phyloP scores from a whole-genome alignment of 305 asterid genomes.

The Fraxinus greggii region DNA sequence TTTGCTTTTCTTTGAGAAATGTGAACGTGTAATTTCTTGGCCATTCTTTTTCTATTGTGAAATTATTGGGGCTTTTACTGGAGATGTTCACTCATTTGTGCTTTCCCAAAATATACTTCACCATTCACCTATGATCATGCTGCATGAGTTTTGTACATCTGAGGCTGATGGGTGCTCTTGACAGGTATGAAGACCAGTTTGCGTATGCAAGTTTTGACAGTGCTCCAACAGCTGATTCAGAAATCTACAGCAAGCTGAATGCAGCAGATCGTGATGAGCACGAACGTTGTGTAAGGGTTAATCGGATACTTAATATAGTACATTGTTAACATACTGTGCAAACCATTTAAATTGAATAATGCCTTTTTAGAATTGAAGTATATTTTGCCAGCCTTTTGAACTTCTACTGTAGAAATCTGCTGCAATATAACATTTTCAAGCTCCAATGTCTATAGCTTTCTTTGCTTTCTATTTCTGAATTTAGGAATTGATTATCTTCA shows the following conservation, averaged over 20 bases:
- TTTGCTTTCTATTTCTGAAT: neutral
- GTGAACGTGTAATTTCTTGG: neutral
- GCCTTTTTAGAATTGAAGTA: conserved; percentile 4
- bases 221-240: conserved; percentile 91
- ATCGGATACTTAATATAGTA: neutral
- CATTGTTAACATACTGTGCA: conserved; percentile 10
- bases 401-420: neutral
- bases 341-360: neutral
- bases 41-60: neutral
- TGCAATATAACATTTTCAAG: neutral
- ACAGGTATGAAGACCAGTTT: conserved; percentile 74
- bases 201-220: conserved; percentile 77
- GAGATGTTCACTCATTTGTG: neutral
- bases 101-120: neutral
- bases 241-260: conserved; percentile 60
- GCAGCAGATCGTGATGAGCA: conserved; percentile 62
- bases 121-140: conserved; percentile 8
- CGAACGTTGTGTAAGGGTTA: conserved; percentile 68
- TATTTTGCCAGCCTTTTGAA: conserved; percentile 1
- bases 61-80: neutral
- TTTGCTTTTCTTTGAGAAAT: neutral
- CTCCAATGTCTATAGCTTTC: neutral
- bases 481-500: neutral
- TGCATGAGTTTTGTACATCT: conserved; percentile 14
- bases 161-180: conserved; percentile 20